Evolutionary conservation across 1,139 yeast genomes (phyloP).

Genomic region (Diutina ranongensis): DNA sequence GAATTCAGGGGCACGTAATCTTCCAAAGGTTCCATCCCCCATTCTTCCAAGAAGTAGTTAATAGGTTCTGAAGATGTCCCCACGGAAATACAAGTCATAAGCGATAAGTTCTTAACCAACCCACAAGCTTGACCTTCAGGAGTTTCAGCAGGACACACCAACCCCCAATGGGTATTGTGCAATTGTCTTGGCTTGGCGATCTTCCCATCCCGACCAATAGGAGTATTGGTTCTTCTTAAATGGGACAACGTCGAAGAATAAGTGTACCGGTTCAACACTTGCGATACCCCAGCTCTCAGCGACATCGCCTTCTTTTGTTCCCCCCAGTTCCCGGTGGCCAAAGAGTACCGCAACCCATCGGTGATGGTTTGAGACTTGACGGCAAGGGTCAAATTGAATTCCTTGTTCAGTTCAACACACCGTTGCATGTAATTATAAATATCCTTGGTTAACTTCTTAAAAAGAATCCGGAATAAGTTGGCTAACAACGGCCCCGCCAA

Average conservation of each 20-base stretch:
- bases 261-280: slow-evolving; percentile 94
- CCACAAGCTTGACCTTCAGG: slow-evolving; percentile 99
- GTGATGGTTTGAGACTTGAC: slow-evolving; percentile 96
- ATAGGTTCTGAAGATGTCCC: slow-evolving; percentile 97
- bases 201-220: slow-evolving; percentile 98
- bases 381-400: slow-evolving; percentile 89
- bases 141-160: slow-evolving; percentile 98
- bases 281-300: slow-evolving; percentile 98
- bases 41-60: slow-evolving; percentile 85
- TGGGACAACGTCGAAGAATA: slow-evolving; percentile 96
- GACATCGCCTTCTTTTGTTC: slow-evolving; percentile 99
- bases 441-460: slow-evolving; percentile 88
- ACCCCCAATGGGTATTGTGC: slow-evolving; percentile 99
- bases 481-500: slow-evolving; percentile 97
- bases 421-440: slow-evolving; percentile 97
- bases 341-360: slow-evolving; percentile 91
- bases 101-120: slow-evolving; percentile 84
- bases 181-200: slow-evolving; percentile 97
- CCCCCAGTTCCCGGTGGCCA: slow-evolving; percentile 99
- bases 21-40: slow-evolving; percentile 98
- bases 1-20: slow-evolving; percentile 91
- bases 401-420: slow-evolving; percentile 96
- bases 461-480: slow-evolving; percentile 84
- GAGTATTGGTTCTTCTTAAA: slow-evolving; percentile 96
- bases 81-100: slow-evolving; percentile 96